Conservation (phyloP, 192 early-diverging fungal species). For the Globomyces pollinis-pini region DNA sequence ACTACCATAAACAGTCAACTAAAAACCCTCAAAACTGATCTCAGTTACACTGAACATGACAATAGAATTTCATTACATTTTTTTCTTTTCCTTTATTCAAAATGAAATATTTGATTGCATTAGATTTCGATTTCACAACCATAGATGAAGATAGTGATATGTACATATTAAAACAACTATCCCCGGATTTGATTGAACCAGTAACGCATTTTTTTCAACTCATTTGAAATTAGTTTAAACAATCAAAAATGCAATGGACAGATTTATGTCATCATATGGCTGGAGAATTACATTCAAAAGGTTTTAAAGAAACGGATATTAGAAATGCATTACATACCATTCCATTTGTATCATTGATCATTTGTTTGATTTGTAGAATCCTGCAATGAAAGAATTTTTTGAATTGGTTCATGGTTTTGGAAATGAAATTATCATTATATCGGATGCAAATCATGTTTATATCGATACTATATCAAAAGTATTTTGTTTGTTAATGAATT, state of each 20-base stretch:
- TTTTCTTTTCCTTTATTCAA: neutral
- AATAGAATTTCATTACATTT: neutral
- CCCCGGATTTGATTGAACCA: slow-evolving; percentile 12
- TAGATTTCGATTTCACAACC: slow-evolving; percentile 35
- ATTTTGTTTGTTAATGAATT: neutral
- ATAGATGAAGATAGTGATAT: slow-evolving; percentile 29
- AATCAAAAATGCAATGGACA: slow-evolving; percentile 24
- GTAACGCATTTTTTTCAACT: too few species aligned
- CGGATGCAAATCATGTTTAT: slow-evolving; percentile 34
- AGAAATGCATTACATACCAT: slow-evolving; percentile 11
- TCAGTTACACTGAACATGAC: too few species aligned
- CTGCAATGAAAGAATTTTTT: slow-evolving; percentile 5
- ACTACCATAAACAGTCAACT: too few species aligned
- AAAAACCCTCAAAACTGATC: too few species aligned
- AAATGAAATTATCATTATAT: slow-evolving; percentile 7
- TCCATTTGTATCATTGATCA: slow-evolving; percentile 11
- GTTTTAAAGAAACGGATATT: slow-evolving; percentile 17
- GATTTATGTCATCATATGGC: slow-evolving; percentile 24
- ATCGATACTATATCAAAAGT: slow-evolving; percentile 22
- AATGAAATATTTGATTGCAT: slow-evolving; percentile 17
- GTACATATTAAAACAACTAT: slow-evolving; percentile 20
- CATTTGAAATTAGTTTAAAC: too few species aligned
- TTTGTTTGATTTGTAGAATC: slow-evolving; percentile 5
- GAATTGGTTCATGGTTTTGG: neutral
- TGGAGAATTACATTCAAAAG: slow-evolving; percentile 16